Conservation (phyloP, 768 basidiomycete species). For the Auriscalpium vulgare region DNA sequence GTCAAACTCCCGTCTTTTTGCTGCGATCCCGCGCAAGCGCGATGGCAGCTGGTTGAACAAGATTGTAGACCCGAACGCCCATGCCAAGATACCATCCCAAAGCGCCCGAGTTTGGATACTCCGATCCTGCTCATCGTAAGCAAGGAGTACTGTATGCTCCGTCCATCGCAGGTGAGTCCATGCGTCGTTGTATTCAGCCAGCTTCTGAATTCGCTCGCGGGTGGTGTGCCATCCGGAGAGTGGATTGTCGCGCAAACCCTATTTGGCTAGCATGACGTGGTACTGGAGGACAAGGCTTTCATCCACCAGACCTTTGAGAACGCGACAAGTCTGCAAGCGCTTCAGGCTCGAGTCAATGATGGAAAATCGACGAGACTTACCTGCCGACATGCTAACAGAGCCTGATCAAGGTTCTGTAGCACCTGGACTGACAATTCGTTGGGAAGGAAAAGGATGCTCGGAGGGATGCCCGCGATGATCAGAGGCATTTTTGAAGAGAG, state of each 20-base stretch:
- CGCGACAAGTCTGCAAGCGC: background rate
- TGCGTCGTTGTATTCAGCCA: background rate
- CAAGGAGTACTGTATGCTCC: background rate
- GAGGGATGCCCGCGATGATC: too few relatives aligned
- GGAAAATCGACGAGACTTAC: too few relatives aligned
- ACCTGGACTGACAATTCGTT: too few relatives aligned
- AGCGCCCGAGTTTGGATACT: background rate
- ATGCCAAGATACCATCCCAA: background rate
- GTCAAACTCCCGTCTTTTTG: too few relatives aligned
- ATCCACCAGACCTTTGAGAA: background rate
- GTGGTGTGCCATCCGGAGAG: background rate
- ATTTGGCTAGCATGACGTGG: background rate
- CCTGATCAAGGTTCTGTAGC: too few relatives aligned
- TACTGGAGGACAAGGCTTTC: background rate
- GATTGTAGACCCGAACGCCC: conserved; percentile 6
- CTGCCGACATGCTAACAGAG: too few relatives aligned
- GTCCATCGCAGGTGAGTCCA: background rate
- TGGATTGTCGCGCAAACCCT: background rate
- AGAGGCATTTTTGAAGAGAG: too few relatives aligned
- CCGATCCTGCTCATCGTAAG: background rate
- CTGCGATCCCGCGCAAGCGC: conserved; percentile 33
- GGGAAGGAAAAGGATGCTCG: too few relatives aligned
- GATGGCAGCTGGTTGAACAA: conserved; percentile 41
- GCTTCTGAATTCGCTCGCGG: background rate
- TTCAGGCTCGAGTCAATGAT: too few relatives aligned